Evolutionary conservation across 2,329 filamentous ascomycete species (phyloP), one percentile per base, ranked within the genome.

Genomic region (Sphaerostilbella broomeana): DNA sequence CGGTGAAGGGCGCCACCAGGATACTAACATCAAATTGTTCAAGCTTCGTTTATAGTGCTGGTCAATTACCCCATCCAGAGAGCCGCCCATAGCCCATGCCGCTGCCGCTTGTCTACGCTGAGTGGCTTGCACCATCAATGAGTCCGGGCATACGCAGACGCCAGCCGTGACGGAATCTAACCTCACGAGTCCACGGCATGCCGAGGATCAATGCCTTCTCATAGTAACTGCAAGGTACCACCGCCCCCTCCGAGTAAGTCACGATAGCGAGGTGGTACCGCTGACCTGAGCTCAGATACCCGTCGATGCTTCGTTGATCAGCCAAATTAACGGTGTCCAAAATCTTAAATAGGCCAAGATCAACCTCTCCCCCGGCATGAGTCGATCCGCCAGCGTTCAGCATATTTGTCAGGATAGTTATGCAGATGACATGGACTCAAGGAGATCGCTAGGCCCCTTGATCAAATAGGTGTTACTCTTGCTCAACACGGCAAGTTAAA

Each of bases 1-100:
- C 32, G 31, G 40, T 29, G 31, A 31, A 35, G 40, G 34, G n/a
- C 40, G 40, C 40, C 40, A 42, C 40, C 11, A 38, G 18, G 35
- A 34, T 24, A 22, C 40, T 42, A 42, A 35, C 26, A 38, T 31
- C 28, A 31, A 10, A 31, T 18, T 31, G 28, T 31, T 17, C 28
- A 31, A 31, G 28, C 28, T 6, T 31, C 6, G 15, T 31, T 17
- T 10, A 31, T 13, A 13, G 11, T 18, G 18, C n/a, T 13, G 28
- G 12, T 15, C 18, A 13, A 11, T 16, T 31, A 31, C 13, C 28
- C 28, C 17, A 4, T 15, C 18, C 28, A 11, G 28, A 16, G 16
- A 31, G 28, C 28, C 18, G 13, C 28, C 13, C 8, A 8, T 18
- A 11, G 13, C 15, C 12, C 6, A 5, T 18, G 13, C 28, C 28